Percentiles rank a stretch among this genome's conserved stretches.
Conservation (phyloP, 164 flowering plant genomes). For the Buxus sempervirens region DNA sequence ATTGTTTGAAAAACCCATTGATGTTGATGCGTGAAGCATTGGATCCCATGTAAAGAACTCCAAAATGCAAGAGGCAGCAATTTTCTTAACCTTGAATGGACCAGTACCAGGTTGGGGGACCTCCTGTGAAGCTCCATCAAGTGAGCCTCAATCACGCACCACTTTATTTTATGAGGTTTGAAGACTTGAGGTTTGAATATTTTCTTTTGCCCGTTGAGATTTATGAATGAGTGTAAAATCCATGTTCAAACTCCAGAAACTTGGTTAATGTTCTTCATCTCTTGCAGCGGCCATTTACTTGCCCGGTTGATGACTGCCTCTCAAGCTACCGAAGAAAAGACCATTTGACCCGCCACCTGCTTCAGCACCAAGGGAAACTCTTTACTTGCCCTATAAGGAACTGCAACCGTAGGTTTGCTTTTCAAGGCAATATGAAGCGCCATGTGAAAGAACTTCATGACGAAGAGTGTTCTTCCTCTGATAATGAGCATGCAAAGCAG, state of each 20-base stretch:
- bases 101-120: slow-evolving; percentile 99
- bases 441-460: slow-evolving; percentile 66
- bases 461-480: slow-evolving; percentile 22
- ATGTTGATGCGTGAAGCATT: slow-evolving; percentile 75
- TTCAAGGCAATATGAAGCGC: slow-evolving; percentile 57
- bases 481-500: slow-evolving; percentile 25
- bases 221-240: not conserved
- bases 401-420: slow-evolving; percentile 50
- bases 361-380: slow-evolving; percentile 65
- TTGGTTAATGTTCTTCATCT: not conserved
- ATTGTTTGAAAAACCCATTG: not conserved
- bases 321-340: slow-evolving; percentile 81
- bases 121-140: slow-evolving; percentile 99
- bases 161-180: slow-evolving; percentile 43
- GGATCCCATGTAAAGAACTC: slow-evolving; percentile 87
- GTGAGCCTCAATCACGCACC: slow-evolving; percentile 78
- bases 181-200: slow-evolving; percentile 47
- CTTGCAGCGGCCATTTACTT: slow-evolving; percentile 71
- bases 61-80: slow-evolving; percentile 76
- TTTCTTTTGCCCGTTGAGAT: not conserved
- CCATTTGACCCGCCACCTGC: slow-evolving; percentile 75
- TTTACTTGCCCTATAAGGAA: slow-evolving; percentile 59
- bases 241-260: not conserved
- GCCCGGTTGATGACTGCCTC: slow-evolving; percentile 67
- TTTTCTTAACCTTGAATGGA: slow-evolving; percentile 61